phyloP scores from a whole-genome alignment of 139 green algal genomes.

The Mesotaenium endlicherianum region DNA sequence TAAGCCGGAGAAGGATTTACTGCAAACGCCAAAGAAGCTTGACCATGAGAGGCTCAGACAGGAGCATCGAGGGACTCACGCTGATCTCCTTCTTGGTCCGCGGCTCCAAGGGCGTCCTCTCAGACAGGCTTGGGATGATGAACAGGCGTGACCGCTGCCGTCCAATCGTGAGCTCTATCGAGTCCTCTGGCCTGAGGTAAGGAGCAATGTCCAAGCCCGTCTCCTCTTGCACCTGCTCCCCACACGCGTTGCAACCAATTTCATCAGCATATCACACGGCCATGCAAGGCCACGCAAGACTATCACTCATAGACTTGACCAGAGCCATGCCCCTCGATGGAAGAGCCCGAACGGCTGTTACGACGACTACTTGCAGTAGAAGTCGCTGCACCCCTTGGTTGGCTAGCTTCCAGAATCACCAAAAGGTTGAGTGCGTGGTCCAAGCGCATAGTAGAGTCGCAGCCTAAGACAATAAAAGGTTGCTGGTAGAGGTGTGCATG shows the following conservation, averaged over 20 bases:
- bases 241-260: too few relatives aligned
- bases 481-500: background rate
- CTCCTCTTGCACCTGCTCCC: constrained; percentile 48
- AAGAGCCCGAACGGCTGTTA: too few relatives aligned
- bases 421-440: too few relatives aligned
- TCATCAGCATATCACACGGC: too few relatives aligned
- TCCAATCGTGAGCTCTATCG: constrained; percentile 30
- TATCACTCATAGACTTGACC: too few relatives aligned
- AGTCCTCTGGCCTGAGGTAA: constrained; percentile 36
- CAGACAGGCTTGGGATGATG: constrained; percentile 45
- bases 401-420: too few relatives aligned
- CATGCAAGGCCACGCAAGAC: too few relatives aligned
- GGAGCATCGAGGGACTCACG: constrained; percentile 12
- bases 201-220: constrained; percentile 51
- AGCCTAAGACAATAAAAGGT: background rate
- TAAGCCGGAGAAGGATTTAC: too few relatives aligned
- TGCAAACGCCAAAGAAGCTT: background rate
- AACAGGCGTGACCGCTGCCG: constrained; percentile 46
- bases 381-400: too few relatives aligned
- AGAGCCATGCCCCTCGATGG: too few relatives aligned
- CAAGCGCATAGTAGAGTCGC: too few relatives aligned
- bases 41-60: background rate
- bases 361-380: too few relatives aligned
- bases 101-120: constrained; percentile 41
- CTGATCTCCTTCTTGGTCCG: constrained; percentile 57